phyloP scores from a whole-genome alignment of 148 eudicot genomes.

The Salicornia ramosissima region DNA sequence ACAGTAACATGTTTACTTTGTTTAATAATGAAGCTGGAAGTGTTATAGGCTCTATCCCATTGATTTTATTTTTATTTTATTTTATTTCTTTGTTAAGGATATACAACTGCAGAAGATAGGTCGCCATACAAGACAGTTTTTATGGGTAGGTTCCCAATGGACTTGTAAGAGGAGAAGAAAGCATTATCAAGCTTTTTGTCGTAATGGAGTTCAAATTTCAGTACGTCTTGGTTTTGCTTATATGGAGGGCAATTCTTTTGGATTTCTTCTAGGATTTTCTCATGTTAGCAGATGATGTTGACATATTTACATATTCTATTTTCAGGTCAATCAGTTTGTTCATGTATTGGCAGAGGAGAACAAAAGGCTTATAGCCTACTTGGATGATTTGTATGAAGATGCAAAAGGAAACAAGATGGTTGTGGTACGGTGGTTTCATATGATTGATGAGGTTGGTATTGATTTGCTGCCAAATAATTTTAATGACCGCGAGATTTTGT shows the following conservation, averaged over 20 bases:
- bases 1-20: background rate
- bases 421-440: slow-evolving; percentile 98
- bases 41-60: background rate
- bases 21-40: background rate
- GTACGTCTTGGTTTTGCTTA: slow-evolving; percentile 27
- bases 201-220: slow-evolving; percentile 61
- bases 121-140: slow-evolving; percentile 27
- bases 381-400: slow-evolving; percentile 90
- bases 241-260: background rate
- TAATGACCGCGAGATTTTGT: slow-evolving; percentile 89
- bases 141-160: slow-evolving; percentile 71
- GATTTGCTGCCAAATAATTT: slow-evolving; percentile 66
- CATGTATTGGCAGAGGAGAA: slow-evolving; percentile 76
- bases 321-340: slow-evolving; percentile 72
- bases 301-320: background rate
- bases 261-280: background rate
- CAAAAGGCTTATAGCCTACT: slow-evolving; percentile 65
- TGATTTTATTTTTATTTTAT: background rate
- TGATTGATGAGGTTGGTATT: slow-evolving; percentile 91
- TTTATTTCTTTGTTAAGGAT: slow-evolving; percentile 29
- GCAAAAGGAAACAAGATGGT: slow-evolving; percentile 73
- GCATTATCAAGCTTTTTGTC: slow-evolving; percentile 57
- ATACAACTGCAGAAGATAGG: slow-evolving; percentile 31
- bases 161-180: slow-evolving; percentile 55
- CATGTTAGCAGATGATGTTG: background rate